Conservation (phyloP, 352 stramenopile genomes). For the Globisporangium polare region DNA sequence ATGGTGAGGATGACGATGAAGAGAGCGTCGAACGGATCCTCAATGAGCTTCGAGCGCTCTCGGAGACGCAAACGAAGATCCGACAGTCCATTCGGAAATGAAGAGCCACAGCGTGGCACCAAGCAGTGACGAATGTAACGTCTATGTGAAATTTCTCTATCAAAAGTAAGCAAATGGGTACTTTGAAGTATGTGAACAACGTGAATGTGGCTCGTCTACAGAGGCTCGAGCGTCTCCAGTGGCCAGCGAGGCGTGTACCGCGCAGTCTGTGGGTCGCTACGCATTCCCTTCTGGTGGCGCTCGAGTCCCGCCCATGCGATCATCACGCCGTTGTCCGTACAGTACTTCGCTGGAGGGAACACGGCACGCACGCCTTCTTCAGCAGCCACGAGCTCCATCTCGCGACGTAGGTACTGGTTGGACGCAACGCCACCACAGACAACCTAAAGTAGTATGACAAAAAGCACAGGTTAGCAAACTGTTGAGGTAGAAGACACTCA, state of each 20-base stretch:
- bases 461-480: neutral
- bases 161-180: neutral
- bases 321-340: conserved; percentile 98
- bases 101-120: neutral
- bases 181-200: neutral
- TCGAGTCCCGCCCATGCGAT: conserved; percentile 93
- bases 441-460: conserved; percentile 34
- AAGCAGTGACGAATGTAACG: neutral
- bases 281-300: conserved; percentile 45
- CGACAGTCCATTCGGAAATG: conserved; percentile 15
- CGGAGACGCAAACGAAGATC: conserved; percentile 35
- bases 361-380: conserved; percentile 44
- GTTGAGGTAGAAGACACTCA: neutral
- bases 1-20: neutral
- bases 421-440: conserved; percentile 97
- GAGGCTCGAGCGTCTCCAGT: conserved; percentile 53
- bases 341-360: conserved; percentile 84
- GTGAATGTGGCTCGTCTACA: conserved; percentile 16
- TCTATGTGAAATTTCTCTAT: conserved; percentile 2
- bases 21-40: conserved; percentile 26
- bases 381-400: conserved; percentile 64
- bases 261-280: conserved; percentile 41
- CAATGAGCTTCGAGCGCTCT: conserved; percentile 37
- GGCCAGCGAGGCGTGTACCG: conserved; percentile 79
- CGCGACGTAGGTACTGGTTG: conserved; percentile 92